Evolutionary conservation across 2,329 filamentous ascomycete genomes (phyloP), one percentile per base, ranked within the genome.

Genomic region (Arthrinium puccinioides): DNA sequence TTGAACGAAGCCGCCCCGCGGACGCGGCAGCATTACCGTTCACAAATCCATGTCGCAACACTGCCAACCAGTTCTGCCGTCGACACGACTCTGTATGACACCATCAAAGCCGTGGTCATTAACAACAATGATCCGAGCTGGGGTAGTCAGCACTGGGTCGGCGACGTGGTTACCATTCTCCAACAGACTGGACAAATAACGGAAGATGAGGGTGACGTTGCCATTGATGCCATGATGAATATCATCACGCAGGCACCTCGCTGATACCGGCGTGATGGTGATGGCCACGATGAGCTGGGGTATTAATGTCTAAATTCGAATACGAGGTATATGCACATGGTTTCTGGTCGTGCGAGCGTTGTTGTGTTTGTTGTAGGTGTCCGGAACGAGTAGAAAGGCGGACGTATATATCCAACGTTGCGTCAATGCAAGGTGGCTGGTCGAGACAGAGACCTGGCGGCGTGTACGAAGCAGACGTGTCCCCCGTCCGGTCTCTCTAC

Each of bases 11-110:
- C 47, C 10, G 38, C 38, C 26, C 46, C 52, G 6, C 51, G 49
- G 42, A 38, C 44, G 33, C 48, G 52, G 36, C 51, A 47, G 3
- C 44, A 53, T 33, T 57, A 51, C 28, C 46, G 48, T 32, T 51
- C 52, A 32, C 49, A 44, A 21, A 33, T 44, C 19, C 37, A 43
- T 32, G 38, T 44, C 35, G 40, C 40, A 11, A 40, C 40, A 2
- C 21, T 42, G 14, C 27, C 29, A 10, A 35, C 34, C 8, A n/a
- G 18, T 6, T 33, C 38, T 9, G 28, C 30, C 18, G 28, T 24
- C 16, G 43, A 40, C 19, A 38, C 26, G 5, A 25, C 23, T 16
- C 26, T 44, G n/a, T 35, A 29, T 14, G 40, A 44, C 21, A 31
- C 29, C 14, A 39, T 44, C 15, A 34, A 16, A 13, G 31, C 25